phyloP scores from a whole-genome alignment of 2,329 filamentous ascomycete species.

The Botrytis galanthina region DNA sequence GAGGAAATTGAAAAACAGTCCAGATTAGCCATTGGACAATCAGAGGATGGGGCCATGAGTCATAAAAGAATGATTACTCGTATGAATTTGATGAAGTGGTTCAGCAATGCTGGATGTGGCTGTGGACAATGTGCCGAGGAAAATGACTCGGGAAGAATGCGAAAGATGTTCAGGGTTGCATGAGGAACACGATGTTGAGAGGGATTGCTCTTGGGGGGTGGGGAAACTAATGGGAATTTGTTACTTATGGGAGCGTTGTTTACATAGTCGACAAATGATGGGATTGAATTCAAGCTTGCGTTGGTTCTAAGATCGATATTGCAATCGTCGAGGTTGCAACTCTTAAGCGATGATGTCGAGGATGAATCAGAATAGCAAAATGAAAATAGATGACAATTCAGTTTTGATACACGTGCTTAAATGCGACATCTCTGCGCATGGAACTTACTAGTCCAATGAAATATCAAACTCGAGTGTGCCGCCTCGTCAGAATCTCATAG shows the following conservation, averaged over 20 bases:
- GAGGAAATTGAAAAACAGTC: background rate
- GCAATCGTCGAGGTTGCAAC: background rate
- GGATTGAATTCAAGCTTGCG: background rate
- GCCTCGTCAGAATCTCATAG: no score
- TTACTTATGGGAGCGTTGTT: background rate
- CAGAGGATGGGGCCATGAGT: background rate
- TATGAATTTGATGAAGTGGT: constrained; percentile 32
- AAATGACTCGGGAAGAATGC: background rate
- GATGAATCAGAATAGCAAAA: background rate
- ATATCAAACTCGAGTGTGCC: no score
- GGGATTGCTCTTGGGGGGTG: background rate
- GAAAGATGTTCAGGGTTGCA: background rate
- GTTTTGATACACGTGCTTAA: background rate
- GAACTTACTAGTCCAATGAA: no score
- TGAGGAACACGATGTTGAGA: background rate
- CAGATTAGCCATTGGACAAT: background rate
- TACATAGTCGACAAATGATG: background rate
- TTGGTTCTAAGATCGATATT: background rate
- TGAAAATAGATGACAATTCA: background rate
- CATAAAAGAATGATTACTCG: constrained; percentile 23
- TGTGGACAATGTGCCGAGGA: background rate
- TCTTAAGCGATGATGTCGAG: background rate
- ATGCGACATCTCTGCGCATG: no score
- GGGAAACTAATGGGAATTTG: background rate
- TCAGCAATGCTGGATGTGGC: constrained; percentile 31